phyloP scores from a whole-genome alignment of 768 basidiomycete species.

The Gautieria morchelliformis region DNA sequence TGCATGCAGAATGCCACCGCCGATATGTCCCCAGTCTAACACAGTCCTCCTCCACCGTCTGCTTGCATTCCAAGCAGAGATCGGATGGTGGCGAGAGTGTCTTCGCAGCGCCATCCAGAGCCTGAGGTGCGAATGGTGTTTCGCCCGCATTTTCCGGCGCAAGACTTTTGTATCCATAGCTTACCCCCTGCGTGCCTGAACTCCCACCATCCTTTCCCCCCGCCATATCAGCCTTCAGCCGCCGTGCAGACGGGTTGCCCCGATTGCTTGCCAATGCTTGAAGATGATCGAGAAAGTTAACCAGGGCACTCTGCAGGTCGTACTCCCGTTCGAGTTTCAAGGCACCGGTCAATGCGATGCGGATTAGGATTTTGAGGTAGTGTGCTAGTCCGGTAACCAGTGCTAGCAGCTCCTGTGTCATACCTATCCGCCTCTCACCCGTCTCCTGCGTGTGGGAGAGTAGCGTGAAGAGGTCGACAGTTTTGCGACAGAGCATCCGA shows the following conservation, averaged over 20 bases:
- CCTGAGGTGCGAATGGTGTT: conserved; percentile 46
- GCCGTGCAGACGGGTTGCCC: conserved; percentile 66
- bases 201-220: conserved; percentile 39
- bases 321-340: conserved; percentile 92
- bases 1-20: conserved; percentile 91
- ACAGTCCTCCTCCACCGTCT: conserved; percentile 96
- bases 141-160: conserved; percentile 89
- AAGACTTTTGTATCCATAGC: conserved; percentile 87
- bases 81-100: conserved; percentile 51
- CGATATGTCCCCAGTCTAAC: conserved; percentile 92
- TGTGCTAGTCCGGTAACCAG: conserved; percentile 98
- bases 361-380: conserved; percentile 98
- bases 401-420: conserved; percentile 94
- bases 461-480: conserved; percentile 94
- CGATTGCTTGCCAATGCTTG: conserved; percentile 84
- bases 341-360: conserved; percentile 92
- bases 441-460: conserved; percentile 94
- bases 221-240: conserved; percentile 39
- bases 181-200: conserved; percentile 75
- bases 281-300: conserved; percentile 85
- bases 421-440: conserved; percentile 81
- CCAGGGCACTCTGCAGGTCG: conserved; percentile 71
- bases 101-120: background rate
- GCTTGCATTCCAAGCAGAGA: conserved; percentile 78
- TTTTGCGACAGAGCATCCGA: conserved; percentile 96